These are phyloP conservation scores for Scheffersomyces segobiensis DNA, from an alignment of 1,139 yeast species.

Conservation along the genomic window DNA sequence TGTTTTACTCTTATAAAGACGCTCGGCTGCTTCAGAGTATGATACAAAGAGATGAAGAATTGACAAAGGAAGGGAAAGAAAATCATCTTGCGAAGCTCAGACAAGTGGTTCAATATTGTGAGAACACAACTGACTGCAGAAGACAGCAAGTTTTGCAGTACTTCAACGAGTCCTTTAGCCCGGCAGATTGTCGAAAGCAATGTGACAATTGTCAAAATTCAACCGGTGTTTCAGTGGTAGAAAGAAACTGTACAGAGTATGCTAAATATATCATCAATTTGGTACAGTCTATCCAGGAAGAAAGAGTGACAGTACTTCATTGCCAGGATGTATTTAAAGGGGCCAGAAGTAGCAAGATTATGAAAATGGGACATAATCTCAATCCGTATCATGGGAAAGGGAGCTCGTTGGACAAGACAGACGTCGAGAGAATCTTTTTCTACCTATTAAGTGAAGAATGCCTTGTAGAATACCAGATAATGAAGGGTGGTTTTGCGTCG, in stretches of 20 bases:
- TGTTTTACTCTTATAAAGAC: slow-evolving; percentile 79
- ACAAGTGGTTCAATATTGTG: slow-evolving; percentile 90
- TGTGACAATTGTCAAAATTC: slow-evolving; percentile 81
- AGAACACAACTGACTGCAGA: slow-evolving; percentile 86
- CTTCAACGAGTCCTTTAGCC: slow-evolving; percentile 80
- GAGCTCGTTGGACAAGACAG: slow-evolving; percentile 58
- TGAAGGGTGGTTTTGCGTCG: slow-evolving; percentile 80
- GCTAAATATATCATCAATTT: slow-evolving; percentile 62
- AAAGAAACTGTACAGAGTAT: slow-evolving; percentile 67
- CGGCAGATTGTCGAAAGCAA: slow-evolving; percentile 61
- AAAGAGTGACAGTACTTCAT: slow-evolving; percentile 72
- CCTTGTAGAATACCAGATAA: slow-evolving; percentile 68
- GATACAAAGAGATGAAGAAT: slow-evolving; percentile 74
- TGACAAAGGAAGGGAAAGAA: slow-evolving; percentile 66
- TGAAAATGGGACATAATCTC: slow-evolving; percentile 60
- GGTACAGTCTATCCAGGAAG: slow-evolving; percentile 56
- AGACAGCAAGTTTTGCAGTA: slow-evolving; percentile 85
- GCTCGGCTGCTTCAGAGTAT: slow-evolving; percentile 71
- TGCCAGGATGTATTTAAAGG: slow-evolving; percentile 88
- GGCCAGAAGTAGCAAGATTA: slow-evolving; percentile 60
- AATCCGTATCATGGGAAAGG: slow-evolving; percentile 73
- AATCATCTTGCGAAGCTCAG: slow-evolving; percentile 76
- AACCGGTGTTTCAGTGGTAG: slow-evolving; percentile 43
- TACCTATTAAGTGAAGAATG: slow-evolving; percentile 70
- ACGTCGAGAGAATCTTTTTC: slow-evolving; percentile 79